These are phyloP conservation scores for Purshia tridentata DNA, from an alignment of 306 rosid genomes.

Conservation along the genomic window DNA sequence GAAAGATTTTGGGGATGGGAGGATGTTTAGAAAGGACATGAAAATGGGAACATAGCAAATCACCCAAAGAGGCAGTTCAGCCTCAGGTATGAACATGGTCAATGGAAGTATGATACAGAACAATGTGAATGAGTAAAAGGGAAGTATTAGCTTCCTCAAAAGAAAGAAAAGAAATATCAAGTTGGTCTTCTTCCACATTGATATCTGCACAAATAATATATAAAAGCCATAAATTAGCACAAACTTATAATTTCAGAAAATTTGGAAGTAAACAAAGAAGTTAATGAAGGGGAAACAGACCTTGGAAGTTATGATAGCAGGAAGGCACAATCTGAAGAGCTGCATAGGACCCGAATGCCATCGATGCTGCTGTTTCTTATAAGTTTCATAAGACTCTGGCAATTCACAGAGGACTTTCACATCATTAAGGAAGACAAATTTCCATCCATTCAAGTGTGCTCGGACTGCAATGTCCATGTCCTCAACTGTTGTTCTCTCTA, in stretches of 20 bases:
- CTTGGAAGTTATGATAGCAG: constrained; percentile 80
- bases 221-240: not conserved
- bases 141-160: constrained; percentile 88
- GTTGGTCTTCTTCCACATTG: constrained; percentile 82
- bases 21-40: constrained; percentile 92
- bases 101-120: constrained; percentile 89
- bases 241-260: not conserved
- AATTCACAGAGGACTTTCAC: constrained; percentile 88
- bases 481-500: constrained; percentile 95
- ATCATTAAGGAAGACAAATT: constrained; percentile 88
- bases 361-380: constrained; percentile 95
- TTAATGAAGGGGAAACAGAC: constrained; percentile 26
- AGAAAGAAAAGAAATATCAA: constrained; percentile 88
- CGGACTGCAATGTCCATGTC: constrained; percentile 98
- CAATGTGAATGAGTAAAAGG: constrained; percentile 96
- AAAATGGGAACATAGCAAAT: constrained; percentile 84
- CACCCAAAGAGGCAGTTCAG: constrained; percentile 95
- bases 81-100: constrained; percentile 96
- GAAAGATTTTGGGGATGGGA: constrained; percentile 92
- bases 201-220: constrained; percentile 57
- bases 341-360: constrained; percentile 99
- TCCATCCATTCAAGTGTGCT: constrained; percentile 96
- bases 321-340: constrained; percentile 87
- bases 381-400: constrained; percentile 96
- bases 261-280: not conserved